Evolutionary conservation across 208 protist species (phyloP).

Genomic region (Jaenimonas drosophilae): DNA sequence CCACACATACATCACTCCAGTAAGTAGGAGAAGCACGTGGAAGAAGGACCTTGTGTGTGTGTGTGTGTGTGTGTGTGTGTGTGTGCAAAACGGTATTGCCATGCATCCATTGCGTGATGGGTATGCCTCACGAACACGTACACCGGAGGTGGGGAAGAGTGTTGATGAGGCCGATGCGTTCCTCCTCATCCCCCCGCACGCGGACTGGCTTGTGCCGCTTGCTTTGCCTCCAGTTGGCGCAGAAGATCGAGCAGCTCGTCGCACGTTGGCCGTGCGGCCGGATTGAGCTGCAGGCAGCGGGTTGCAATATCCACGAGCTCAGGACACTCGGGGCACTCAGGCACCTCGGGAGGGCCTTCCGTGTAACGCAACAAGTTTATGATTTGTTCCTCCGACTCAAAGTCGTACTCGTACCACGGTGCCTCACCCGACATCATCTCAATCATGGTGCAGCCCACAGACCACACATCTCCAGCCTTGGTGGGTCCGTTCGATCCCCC

Average conservation of each 20-base stretch:
- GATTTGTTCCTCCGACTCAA: slow-evolving; percentile 81
- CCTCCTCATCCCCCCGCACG: no score
- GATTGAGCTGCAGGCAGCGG: slow-evolving; percentile 45
- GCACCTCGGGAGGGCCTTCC: slow-evolving; percentile 68
- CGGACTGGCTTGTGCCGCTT: slow-evolving; percentile 18
- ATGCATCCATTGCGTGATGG: no score
- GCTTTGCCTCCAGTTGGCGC: slow-evolving; percentile 24
- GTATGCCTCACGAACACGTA: no score
- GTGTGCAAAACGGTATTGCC: no score
- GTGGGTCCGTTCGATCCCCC: slow-evolving; percentile 27
- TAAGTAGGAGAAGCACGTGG: not conserved
- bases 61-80: slow-evolving; percentile 4
- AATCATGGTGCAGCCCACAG: slow-evolving; percentile 82
- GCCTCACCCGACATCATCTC: slow-evolving; percentile 85
- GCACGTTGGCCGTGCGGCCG: slow-evolving; percentile 52
- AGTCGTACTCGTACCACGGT: slow-evolving; percentile 88
- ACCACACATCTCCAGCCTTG: slow-evolving; percentile 86
- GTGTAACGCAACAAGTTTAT: slow-evolving; percentile 80
- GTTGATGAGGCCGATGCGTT: no score
- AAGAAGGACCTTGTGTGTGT: not conserved
- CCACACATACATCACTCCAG: no score
- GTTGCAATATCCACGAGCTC: slow-evolving; percentile 51
- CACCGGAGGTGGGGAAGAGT: no score
- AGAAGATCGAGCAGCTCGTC: slow-evolving; percentile 62
- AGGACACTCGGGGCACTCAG: slow-evolving; percentile 59